Percentiles rank a stretch among this genome's conserved stretches.
Evolutionary conservation across 495 filamentous ascomycete genomes (phyloP).

Genomic region (Penicillium cinerascens): DNA sequence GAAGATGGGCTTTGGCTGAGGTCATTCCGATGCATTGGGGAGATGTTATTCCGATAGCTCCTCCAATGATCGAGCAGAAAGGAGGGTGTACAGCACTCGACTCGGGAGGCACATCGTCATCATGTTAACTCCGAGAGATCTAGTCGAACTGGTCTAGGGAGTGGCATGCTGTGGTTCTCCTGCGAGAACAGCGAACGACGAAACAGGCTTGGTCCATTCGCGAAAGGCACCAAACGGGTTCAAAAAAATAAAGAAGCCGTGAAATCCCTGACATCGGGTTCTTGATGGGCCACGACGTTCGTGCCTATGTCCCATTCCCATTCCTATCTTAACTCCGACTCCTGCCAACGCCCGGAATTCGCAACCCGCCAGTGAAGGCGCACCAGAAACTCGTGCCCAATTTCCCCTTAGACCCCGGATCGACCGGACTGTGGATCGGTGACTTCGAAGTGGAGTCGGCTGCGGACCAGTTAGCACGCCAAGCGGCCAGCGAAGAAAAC

Average conservation of each 20-base stretch:
- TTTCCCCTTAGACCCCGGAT: conserved; percentile 25
- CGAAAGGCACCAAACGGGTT: background rate
- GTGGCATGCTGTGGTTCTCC: background rate
- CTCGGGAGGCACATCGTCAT: conserved; percentile 7
- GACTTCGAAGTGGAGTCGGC: conserved; percentile 8
- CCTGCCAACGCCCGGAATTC: conserved; percentile 11
- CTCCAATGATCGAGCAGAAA: background rate
- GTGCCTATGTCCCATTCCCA: background rate
- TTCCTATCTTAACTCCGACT: background rate
- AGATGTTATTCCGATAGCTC: background rate
- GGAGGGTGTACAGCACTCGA: background rate
- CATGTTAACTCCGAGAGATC: background rate
- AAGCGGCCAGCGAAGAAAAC: conserved; percentile 1
- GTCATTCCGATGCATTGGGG: conserved; percentile 22
- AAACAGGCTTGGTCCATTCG: background rate
- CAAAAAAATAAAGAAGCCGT: background rate
- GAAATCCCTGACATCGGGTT: conserved; percentile 1
- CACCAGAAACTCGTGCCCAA: background rate
- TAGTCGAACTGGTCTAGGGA: background rate
- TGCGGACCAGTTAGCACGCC: conserved; percentile 16
- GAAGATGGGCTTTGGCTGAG: conserved; percentile 18
- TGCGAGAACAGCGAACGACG: background rate
- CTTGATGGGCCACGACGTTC: conserved; percentile 1
- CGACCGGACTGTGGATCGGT: conserved; percentile 24
- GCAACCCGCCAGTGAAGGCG: conserved; percentile 12